Percentiles rank a stretch among this genome's conserved stretches.
These are phyloP conservation scores for Penicillium frequentans DNA, from an alignment of 2,329 filamentous ascomycete species.

Conservation along the genomic window DNA sequence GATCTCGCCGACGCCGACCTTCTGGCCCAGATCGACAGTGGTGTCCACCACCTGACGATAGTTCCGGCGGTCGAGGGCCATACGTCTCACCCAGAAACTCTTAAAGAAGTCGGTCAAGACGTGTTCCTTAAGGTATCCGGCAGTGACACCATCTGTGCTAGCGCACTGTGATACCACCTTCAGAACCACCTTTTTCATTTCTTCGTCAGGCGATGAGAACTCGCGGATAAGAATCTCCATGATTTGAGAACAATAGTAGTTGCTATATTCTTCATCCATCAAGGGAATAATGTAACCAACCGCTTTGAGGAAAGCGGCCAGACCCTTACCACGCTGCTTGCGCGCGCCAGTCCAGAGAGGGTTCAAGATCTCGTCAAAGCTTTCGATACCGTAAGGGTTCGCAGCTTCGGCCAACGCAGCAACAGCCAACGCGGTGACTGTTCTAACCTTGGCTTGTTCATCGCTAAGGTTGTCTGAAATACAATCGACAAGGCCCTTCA, in stretches of 20 bases:
- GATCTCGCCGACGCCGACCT: constrained; percentile 96
- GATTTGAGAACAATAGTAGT: constrained; percentile 97
- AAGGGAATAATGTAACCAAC: constrained; percentile 97
- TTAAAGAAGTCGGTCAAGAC: constrained; percentile 97
- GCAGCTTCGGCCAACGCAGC: constrained; percentile 93
- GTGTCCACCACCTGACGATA: constrained; percentile 98
- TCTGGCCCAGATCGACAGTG: constrained; percentile 93
- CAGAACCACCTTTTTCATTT: constrained; percentile 99
- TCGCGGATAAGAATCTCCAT: constrained; percentile 98
- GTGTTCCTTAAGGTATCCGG: constrained; percentile 90
- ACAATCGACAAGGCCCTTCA: constrained; percentile 94
- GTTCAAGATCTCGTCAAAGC: constrained; percentile 96
- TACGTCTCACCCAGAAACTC: constrained; percentile 95
- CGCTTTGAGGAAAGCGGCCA: constrained; percentile 94
- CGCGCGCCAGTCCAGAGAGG: constrained; percentile 94
- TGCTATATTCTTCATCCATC: constrained; percentile 99
- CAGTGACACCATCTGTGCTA: constrained; percentile 90
- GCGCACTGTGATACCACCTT: constrained; percentile 97
- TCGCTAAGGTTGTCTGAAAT: constrained; percentile 95
- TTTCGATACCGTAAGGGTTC: constrained; percentile 98
- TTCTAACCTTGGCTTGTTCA: constrained; percentile 96
- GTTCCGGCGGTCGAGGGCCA: constrained; percentile 96
- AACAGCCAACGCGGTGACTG: constrained; percentile 91
- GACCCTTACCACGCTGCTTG: constrained; percentile 93
- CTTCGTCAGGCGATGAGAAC: constrained; percentile 94